phyloP scores from a whole-genome alignment of 148 eudicot species.

The Amaranthus palmeri region DNA sequence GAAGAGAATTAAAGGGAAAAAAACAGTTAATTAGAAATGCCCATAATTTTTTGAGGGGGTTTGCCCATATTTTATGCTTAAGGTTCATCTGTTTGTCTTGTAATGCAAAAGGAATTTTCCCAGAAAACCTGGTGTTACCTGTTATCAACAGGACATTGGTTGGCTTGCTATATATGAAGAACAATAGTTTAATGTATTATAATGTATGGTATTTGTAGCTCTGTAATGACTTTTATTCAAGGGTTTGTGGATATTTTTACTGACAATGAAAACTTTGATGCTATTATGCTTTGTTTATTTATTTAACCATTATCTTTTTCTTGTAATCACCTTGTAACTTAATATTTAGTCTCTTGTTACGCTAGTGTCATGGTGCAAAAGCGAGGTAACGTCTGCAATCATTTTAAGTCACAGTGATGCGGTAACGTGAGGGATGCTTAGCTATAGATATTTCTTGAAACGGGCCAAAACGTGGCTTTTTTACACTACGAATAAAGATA shows the following conservation, averaged over 20 bases:
- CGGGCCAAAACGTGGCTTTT: no score
- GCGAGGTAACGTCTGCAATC: no score
- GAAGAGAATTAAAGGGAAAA: neutral
- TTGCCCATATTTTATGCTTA: constrained; percentile 9
- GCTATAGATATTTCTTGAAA: no score
- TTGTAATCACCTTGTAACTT: no score
- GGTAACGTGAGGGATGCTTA: no score
- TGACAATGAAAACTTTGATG: neutral
- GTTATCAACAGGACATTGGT: constrained; percentile 22
- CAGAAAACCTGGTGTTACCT: neutral
- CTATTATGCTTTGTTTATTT: neutral
- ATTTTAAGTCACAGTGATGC: no score
- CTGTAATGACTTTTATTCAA: neutral
- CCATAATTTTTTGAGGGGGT: constrained; percentile 38
- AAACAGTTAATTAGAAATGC: neutral
- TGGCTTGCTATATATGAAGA: constrained; percentile 14
- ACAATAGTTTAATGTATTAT: neutral
- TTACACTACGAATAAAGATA: no score
- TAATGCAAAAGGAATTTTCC: constrained; percentile 17
- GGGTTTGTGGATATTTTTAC: neutral
- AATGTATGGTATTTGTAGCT: neutral
- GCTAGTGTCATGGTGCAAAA: no score
- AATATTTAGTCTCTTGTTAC: no score
- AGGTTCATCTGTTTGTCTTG: neutral
- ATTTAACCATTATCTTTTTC: no score